These are phyloP conservation scores for Fraxinus paxiana DNA, from an alignment of 305 asterid genomes.

Conservation along the genomic window DNA sequence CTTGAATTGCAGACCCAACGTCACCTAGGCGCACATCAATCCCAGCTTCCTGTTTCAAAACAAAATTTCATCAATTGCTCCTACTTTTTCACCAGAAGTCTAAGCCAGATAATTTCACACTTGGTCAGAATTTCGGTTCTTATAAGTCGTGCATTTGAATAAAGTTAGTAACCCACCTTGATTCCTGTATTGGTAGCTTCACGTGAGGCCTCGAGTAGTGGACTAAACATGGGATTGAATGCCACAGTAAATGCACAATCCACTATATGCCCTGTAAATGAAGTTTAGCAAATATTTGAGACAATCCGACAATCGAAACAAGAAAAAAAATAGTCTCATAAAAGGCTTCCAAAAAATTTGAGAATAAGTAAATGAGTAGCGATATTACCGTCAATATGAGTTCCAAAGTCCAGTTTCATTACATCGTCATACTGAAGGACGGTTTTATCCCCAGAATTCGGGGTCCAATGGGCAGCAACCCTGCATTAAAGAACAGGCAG, in stretches of 20 bases:
- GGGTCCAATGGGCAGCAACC: conserved; percentile 60
- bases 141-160: conserved; percentile 5
- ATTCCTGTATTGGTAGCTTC: conserved; percentile 95
- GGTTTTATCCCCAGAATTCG: conserved; percentile 50
- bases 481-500: conserved; percentile 16
- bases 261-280: conserved; percentile 69
- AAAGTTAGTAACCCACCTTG: conserved; percentile 46
- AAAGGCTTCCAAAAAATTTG: conserved; percentile 3
- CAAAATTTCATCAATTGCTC: conserved; percentile 15
- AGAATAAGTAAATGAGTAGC: conserved; percentile 6
- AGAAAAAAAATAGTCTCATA: neutral
- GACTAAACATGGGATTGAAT: conserved; percentile 90
- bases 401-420: conserved; percentile 77
- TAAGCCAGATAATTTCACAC: conserved; percentile 10
- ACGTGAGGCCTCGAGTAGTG: conserved; percentile 90
- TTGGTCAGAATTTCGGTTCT: neutral
- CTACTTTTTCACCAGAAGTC: conserved; percentile 11
- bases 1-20: conserved; percentile 98
- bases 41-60: conserved; percentile 72
- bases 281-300: conserved; percentile 15
- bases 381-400: conserved; percentile 79
- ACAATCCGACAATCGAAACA: neutral
- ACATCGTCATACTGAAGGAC: conserved; percentile 52
- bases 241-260: conserved; percentile 96
- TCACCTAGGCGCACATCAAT: conserved; percentile 92